phyloP scores from a whole-genome alignment of 2,329 filamentous ascomycete species.

The Cucurbitaria berberidis region DNA sequence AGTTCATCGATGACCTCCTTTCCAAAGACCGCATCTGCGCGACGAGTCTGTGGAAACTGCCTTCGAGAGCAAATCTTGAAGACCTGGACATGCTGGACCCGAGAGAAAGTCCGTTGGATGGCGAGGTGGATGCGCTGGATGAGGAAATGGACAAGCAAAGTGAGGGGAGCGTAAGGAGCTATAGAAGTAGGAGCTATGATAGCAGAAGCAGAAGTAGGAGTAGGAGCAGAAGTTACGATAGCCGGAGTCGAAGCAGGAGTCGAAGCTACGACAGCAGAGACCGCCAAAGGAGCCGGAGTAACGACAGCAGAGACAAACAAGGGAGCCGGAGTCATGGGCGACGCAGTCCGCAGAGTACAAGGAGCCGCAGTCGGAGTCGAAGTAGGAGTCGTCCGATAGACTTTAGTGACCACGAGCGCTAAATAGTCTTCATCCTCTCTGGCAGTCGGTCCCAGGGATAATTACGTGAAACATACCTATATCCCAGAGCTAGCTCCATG shows the following conservation, averaged over 20 bases:
- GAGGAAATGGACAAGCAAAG: slow-evolving; percentile 22
- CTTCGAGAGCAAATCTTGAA: slow-evolving; percentile 79
- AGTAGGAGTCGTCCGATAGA: not conserved
- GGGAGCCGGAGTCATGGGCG: slow-evolving; percentile 1
- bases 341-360: not conserved
- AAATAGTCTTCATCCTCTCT: too few species aligned
- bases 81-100: slow-evolving; percentile 88
- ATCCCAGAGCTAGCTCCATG: not conserved
- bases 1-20: slow-evolving; percentile 91
- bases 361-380: slow-evolving; percentile 1
- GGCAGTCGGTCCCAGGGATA: not conserved
- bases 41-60: slow-evolving; percentile 91
- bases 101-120: slow-evolving; percentile 80
- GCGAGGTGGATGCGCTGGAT: slow-evolving; percentile 68
- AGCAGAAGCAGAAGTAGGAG: slow-evolving; percentile 20
- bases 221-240: slow-evolving; percentile 24
- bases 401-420: not conserved
- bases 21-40: slow-evolving; percentile 89
- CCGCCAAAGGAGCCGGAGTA: slow-evolving; percentile 3
- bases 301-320: not conserved
- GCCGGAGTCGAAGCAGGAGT: slow-evolving; percentile 19
- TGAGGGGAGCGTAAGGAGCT: slow-evolving; percentile 19
- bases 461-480: not conserved
- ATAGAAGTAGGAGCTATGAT: slow-evolving; percentile 16
- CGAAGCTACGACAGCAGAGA: slow-evolving; percentile 13